A percentile compares a stretch with the other conserved stretches of the same genome.
These are phyloP conservation scores for Melaleuca alternifolia DNA, from an alignment of 345 rosid species.

Conservation along the genomic window DNA sequence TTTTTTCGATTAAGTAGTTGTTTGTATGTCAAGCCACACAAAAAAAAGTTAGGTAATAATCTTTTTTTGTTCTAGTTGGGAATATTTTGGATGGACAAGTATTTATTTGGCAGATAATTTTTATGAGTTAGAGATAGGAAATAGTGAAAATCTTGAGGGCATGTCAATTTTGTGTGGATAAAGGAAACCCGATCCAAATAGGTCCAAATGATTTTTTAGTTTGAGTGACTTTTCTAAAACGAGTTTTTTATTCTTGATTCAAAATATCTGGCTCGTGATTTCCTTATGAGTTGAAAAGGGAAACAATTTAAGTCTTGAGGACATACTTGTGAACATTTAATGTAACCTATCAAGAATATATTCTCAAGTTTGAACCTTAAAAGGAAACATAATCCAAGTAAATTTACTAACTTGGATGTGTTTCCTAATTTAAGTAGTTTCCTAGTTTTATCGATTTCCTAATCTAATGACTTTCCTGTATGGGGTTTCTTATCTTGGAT, in stretches of 20 bases:
- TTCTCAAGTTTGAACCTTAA: no score
- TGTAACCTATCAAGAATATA: no score
- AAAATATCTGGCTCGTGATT: not conserved
- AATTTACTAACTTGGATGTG: not conserved
- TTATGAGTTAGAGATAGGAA: no score
- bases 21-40: not conserved
- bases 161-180: not conserved
- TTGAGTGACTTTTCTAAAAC: no score
- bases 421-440: no score
- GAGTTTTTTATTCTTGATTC: not conserved
- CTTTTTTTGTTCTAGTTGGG: not conserved
- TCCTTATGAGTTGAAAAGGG: not conserved
- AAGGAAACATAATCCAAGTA: no score
- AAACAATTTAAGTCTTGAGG: not conserved
- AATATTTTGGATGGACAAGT: not conserved
- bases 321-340: not conserved
- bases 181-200: no score
- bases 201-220: no score
- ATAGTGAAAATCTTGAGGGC: not conserved
- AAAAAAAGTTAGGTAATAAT: not conserved
- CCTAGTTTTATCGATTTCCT: not conserved
- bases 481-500: not conserved
- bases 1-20: not conserved
- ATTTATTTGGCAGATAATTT: not conserved
- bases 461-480: not conserved